Conservation (phyloP, 2,329 filamentous ascomycete species). For the Phyllosticta paracitricarpa region DNA sequence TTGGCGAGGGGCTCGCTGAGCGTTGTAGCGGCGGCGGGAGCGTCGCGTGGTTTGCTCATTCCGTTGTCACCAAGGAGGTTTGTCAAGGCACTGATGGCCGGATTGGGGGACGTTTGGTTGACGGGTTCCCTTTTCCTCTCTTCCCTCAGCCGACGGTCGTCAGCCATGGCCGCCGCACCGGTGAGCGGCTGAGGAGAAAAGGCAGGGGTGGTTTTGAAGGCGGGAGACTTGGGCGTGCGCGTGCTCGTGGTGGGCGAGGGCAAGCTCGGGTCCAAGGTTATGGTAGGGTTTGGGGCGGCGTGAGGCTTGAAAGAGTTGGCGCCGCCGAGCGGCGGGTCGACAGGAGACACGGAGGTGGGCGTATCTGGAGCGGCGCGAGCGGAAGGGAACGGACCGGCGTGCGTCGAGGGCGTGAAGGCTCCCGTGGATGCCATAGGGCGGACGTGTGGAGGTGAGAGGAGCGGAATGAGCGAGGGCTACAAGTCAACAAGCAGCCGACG, state of each 20-base stretch:
- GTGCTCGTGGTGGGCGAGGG: constrained; percentile 18
- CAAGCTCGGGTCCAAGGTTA: constrained; percentile 14
- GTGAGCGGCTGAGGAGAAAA: constrained; percentile 35
- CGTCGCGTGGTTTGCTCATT: constrained; percentile 35
- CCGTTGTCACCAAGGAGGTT: constrained; percentile 32
- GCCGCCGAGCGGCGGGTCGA: constrained; percentile 14
- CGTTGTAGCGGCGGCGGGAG: constrained; percentile 30
- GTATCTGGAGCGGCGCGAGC: constrained; percentile 25
- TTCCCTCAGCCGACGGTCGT: constrained; percentile 35
- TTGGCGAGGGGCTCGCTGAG: constrained; percentile 40
- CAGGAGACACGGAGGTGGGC: constrained; percentile 26
- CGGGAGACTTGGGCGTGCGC: constrained; percentile 33
- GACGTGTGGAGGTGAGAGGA: not conserved
- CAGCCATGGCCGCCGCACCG: constrained; percentile 38
- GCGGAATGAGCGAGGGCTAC: not conserved
- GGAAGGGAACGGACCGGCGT: constrained; percentile 28
- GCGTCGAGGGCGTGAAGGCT: constrained; percentile 24
- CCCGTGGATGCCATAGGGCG: constrained; percentile 33
- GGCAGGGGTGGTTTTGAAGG: constrained; percentile 24
- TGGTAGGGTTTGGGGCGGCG: constrained; percentile 9
- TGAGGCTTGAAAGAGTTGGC: constrained; percentile 14
- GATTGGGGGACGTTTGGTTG: constrained; percentile 40
- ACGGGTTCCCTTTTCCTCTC: constrained; percentile 19
- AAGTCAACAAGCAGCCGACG: not conserved
- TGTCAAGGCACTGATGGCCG: constrained; percentile 34